Percentiles rank a stretch among this genome's conserved stretches.
These are phyloP conservation scores for Acer negundo DNA, from an alignment of 345 rosid genomes.

Conservation along the genomic window DNA sequence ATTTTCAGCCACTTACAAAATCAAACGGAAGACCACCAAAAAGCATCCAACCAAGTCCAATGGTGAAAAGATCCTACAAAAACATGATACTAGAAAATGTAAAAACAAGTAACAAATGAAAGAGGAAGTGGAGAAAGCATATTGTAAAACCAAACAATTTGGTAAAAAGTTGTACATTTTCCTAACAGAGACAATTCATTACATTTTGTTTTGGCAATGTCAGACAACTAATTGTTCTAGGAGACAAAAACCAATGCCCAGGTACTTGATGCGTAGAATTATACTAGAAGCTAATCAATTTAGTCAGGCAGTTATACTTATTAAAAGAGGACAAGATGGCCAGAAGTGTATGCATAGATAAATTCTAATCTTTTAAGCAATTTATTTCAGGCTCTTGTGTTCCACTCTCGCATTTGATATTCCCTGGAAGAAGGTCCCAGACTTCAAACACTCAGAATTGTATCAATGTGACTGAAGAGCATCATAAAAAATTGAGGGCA, in stretches of 20 bases:
- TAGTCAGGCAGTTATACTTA: background rate
- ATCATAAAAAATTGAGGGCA: background rate
- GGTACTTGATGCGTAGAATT: background rate
- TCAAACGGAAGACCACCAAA: constrained; percentile 99
- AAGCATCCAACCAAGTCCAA: constrained; percentile 86
- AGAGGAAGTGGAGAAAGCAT: background rate
- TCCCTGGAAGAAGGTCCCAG: background rate
- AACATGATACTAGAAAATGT: constrained; percentile 22
- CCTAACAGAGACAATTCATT: background rate
- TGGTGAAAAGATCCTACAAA: constrained; percentile 83
- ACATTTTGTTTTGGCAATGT: background rate
- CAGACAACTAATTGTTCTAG: background rate
- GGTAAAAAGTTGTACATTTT: background rate
- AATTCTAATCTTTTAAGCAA: background rate
- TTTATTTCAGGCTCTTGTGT: background rate
- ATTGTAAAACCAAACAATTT: background rate
- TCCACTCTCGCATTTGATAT: background rate
- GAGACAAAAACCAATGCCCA: background rate
- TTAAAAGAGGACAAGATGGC: background rate
- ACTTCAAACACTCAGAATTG: background rate
- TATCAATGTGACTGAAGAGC: background rate
- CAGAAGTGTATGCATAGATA: background rate
- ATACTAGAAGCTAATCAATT: background rate
- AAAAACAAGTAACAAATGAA: background rate
- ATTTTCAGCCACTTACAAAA: constrained; percentile 46